Evolutionary conservation across 2,329 filamentous ascomycete species (phyloP), one percentile per base, ranked within the genome.

Genomic region (Colletotrichum falcatum): DNA sequence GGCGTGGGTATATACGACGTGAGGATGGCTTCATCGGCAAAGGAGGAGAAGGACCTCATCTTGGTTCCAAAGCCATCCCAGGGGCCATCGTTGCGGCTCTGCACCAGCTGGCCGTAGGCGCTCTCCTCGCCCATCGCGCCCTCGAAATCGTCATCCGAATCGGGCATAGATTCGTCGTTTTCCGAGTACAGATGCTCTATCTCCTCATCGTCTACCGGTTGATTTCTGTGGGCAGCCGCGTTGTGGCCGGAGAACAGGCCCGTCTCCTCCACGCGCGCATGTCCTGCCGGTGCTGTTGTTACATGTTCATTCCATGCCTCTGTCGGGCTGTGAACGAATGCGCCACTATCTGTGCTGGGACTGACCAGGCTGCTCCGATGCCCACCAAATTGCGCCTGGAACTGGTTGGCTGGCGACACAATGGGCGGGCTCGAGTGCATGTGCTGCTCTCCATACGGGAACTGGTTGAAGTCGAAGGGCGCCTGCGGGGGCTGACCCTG

Each of bases 1-100:
- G 89, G 86, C 1, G 89, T 89, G 6, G 92, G 91, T 49, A 86
- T 85, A 75, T 95, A 94, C 2, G 87, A 89, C 18, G 89, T 86
- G 55, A 94, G 83, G 39, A 86, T 83, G 65, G 86, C 81, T 44
- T 84, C 83, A 20, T 84, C 79, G 0, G 82, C 83, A 74, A 85
- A 84, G 4, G 82, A 79, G 3, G 84, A 83, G 74, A 88, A 89
- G 6, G 84, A 83, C 68, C 86, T 81, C 54, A 86, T 79, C 23
- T 82, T 81, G 0, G 83, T 84, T 8, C 83, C 84, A 66, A 83
- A 81, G 33, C 82, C 76, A 66, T 84, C 83, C 53, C 81, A 75
- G 1, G 78, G 75, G 23, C 78, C 77, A 16, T 81, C 76, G 37
- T 82, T 69, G n/a, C 77, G 79, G 30, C 77, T 78, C 5, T 80